Evolutionary conservation across 2,329 filamentous ascomycete genomes (phyloP).

Genomic region (Biscogniauxia marginata): DNA sequence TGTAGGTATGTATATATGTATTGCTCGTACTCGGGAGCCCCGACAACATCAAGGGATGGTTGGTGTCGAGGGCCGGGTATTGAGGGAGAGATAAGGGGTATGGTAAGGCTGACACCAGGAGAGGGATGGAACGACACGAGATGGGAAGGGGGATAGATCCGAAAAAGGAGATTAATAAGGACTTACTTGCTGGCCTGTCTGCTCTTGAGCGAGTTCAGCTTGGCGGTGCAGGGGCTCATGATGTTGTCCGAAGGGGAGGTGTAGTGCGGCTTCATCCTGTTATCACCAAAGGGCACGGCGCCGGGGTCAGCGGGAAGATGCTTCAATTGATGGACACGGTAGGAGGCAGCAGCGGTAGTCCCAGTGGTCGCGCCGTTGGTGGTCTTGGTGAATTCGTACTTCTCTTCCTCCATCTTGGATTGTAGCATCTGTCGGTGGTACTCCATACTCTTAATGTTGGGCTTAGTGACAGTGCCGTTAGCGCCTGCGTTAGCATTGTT

Average conservation of each 20-base stretch:
- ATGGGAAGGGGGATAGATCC: no score
- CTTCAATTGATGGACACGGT: constrained; percentile 17
- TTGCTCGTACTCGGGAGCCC: no score
- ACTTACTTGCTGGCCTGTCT: constrained; percentile 77
- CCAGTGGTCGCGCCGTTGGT: not conserved
- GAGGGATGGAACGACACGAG: not conserved
- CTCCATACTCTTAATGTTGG: constrained; percentile 66
- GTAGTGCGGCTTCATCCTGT: constrained; percentile 54
- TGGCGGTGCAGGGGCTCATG: constrained; percentile 82
- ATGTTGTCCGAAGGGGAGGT: constrained; percentile 85
- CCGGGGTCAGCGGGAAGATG: constrained; percentile 27
- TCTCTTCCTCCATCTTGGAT: constrained; percentile 65
- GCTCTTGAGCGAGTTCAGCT: constrained; percentile 76
- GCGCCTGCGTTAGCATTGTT: constrained; percentile 23
- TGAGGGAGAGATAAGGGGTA: not conserved
- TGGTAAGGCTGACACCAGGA: not conserved
- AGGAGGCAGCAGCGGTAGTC: constrained; percentile 2
- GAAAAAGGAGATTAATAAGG: not conserved
- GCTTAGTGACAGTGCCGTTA: constrained; percentile 36
- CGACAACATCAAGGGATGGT: no score
- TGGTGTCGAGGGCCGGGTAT: no score
- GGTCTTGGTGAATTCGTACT: constrained; percentile 44
- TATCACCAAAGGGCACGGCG: constrained; percentile 9
- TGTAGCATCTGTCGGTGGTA: constrained; percentile 75
- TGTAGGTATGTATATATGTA: no score